Conservation (phyloP, 441 rosid genomes). For the Adansonia grandidieri region DNA sequence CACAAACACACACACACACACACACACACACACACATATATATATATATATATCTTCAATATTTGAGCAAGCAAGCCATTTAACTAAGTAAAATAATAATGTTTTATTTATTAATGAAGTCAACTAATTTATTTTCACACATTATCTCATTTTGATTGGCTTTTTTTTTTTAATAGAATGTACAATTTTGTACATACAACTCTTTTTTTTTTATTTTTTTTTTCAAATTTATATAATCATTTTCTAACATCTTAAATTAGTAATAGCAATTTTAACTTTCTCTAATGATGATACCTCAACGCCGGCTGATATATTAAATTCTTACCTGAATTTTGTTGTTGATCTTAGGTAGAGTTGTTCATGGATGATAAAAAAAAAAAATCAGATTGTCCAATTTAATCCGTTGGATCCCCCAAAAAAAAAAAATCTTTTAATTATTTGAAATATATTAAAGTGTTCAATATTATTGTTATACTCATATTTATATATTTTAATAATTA, state of each 20-base stretch:
- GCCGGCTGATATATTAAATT: no score
- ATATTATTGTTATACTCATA: no score
- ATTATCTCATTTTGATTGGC: not conserved
- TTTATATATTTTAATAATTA: no score
- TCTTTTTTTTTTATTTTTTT: no score
- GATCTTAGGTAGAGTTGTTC: no score
- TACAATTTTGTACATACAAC: no score
- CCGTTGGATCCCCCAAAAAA: no score
- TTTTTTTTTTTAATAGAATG: not conserved
- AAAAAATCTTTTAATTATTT: no score
- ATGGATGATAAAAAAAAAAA: not conserved
- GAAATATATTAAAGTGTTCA: no score
- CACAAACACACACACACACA: not conserved
- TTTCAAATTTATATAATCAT: not conserved
- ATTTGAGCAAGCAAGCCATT: not conserved
- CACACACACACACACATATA: no score
- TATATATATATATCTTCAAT: not conserved
- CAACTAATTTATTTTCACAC: not conserved
- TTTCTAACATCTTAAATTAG: not conserved
- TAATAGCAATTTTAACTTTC: no score
- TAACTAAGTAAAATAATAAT: not conserved
- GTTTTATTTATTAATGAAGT: not conserved
- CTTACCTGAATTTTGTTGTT: not conserved
- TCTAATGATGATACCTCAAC: not conserved
- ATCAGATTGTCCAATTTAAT: no score